These are phyloP conservation scores for Pyrrhoderma noxium DNA, from an alignment of 1,284 basidiomycete species.

Conservation along the genomic window DNA sequence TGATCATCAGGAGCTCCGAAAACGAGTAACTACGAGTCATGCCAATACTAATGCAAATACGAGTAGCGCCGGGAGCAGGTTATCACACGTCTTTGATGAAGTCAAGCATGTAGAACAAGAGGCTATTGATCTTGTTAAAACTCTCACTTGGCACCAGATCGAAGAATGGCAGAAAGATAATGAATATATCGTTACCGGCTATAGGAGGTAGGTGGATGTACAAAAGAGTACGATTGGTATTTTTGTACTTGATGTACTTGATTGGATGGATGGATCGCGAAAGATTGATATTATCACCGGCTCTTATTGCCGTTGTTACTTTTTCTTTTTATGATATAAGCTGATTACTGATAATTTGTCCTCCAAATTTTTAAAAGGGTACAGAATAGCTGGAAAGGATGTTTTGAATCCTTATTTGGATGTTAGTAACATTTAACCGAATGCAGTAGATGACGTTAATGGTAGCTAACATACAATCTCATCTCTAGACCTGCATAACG, in stretches of 20 bases:
- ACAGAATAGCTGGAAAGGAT: slow-evolving; percentile 58
- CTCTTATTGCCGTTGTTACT: no score
- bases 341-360: no score
- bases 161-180: slow-evolving; percentile 71
- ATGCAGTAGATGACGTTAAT: slow-evolving; percentile 3
- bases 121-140: slow-evolving; percentile 24
- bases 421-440: slow-evolving; percentile 45
- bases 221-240: background rate
- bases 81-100: slow-evolving; percentile 15
- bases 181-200: slow-evolving; percentile 66
- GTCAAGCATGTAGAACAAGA: slow-evolving; percentile 12
- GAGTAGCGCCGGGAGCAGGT: background rate
- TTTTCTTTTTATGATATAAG: no score
- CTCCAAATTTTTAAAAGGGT: no score
- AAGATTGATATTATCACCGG: background rate
- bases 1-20: no score
- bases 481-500: slow-evolving; percentile 70
- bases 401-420: slow-evolving; percentile 59
- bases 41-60: no score
- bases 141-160: slow-evolving; percentile 55
- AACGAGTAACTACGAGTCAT: no score
- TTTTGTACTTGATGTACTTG: background rate
- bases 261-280: background rate
- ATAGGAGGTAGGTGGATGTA: slow-evolving; percentile 56
- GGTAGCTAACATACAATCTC: background rate